Percentiles rank a stretch among this genome's conserved stretches.
Conservation (phyloP, 129 eudicot species). For the Helianthus annuus region DNA sequence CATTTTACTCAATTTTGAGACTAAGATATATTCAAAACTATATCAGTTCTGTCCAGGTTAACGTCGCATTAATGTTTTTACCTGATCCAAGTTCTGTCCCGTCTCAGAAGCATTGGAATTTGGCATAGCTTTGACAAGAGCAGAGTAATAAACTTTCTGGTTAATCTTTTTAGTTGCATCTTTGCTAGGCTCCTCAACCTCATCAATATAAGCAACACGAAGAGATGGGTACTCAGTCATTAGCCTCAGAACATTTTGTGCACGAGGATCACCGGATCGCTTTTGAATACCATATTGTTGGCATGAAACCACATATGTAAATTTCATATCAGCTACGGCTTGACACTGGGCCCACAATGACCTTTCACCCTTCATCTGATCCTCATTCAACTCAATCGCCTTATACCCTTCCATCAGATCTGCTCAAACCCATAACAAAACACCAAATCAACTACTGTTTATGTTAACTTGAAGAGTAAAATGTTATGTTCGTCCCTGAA, state of each 20-base stretch:
- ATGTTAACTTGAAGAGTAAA: background rate
- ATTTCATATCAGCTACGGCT: constrained; percentile 98
- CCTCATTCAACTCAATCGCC: constrained; percentile 82
- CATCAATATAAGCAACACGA: constrained; percentile 92
- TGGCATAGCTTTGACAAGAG: constrained; percentile 89
- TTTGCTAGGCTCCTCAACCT: constrained; percentile 86
- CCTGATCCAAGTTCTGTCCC: constrained; percentile 88
- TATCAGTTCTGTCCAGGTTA: background rate
- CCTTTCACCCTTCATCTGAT: constrained; percentile 81
- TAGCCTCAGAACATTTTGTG: constrained; percentile 74
- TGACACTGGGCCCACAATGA: constrained; percentile 80
- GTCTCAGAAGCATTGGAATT: constrained; percentile 71
- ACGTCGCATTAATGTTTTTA: constrained; percentile 11
- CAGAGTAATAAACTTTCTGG: constrained; percentile 77
- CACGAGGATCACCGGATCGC: constrained; percentile 75
- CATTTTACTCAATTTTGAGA: background rate
- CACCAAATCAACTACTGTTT: constrained; percentile 15
- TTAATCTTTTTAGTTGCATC: constrained; percentile 66
- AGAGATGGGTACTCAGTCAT: constrained; percentile 93
- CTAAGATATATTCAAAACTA: background rate
- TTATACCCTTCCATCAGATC: constrained; percentile 89
- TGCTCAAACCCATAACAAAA: constrained; percentile 27
- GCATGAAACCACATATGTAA: constrained; percentile 87
- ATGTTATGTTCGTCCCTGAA: too few species aligned
- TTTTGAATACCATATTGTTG: constrained; percentile 79